These are phyloP conservation scores for Puccinia coronata DNA, from an alignment of 1,284 basidiomycete species.

Conservation along the genomic window DNA sequence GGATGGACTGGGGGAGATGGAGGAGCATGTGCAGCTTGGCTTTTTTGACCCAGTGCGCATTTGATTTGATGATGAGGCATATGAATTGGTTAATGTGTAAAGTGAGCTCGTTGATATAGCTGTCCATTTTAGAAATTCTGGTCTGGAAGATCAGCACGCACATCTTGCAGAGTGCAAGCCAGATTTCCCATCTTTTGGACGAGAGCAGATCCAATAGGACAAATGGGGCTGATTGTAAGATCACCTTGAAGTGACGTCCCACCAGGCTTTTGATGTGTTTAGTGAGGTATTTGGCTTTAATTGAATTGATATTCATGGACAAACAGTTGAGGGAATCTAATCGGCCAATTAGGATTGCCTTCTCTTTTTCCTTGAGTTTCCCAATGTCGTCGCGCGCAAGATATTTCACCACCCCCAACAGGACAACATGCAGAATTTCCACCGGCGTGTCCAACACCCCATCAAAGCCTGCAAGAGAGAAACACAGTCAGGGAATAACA, in stretches of 20 bases:
- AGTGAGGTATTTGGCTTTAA: too few species aligned
- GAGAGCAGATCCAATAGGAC: too few species aligned
- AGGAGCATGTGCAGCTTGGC: slow-evolving; percentile 59
- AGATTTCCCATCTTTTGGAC: slow-evolving; percentile 56
- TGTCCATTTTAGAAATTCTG: slow-evolving; percentile 57
- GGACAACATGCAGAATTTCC: slow-evolving; percentile 60
- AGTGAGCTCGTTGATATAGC: slow-evolving; percentile 56
- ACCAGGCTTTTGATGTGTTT: too few species aligned
- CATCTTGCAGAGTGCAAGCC: slow-evolving; percentile 58
- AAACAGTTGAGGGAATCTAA: too few species aligned
- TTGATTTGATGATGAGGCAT: slow-evolving; percentile 55
- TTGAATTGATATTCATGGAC: too few species aligned
- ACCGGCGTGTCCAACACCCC: slow-evolving; percentile 59
- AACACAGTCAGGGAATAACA: too few species aligned
- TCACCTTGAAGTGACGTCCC: too few species aligned
- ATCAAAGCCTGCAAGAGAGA: slow-evolving; percentile 60
- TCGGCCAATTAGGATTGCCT: too few species aligned
- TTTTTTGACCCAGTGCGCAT: slow-evolving; percentile 60
- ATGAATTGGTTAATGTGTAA: slow-evolving; percentile 58
- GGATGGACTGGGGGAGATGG: slow-evolving; percentile 53
- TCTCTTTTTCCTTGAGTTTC: slow-evolving; percentile 49
- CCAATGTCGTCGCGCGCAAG: slow-evolving; percentile 59
- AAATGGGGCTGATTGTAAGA: too few species aligned
- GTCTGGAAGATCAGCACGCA: slow-evolving; percentile 60
- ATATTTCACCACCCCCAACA: slow-evolving; percentile 61